Evolutionary conservation across 2,329 filamentous ascomycete genomes (phyloP), one percentile per base, ranked within the genome.

Genomic region (Bimuria novae-zelandiae): DNA sequence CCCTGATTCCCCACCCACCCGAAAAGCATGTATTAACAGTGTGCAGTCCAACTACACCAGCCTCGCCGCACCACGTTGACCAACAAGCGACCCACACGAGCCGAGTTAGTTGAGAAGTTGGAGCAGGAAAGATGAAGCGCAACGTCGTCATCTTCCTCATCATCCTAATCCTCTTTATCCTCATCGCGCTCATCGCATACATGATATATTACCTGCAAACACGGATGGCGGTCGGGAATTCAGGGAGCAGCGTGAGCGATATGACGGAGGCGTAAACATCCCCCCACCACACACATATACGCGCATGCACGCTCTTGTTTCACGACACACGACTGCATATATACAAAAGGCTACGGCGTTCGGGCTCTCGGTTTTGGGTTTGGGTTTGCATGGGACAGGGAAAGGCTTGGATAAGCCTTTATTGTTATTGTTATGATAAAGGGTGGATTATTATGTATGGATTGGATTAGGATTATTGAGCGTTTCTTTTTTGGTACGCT

Each of bases 91-190:
- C 45, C n/a, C 48, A 36, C 19, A 30, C 22, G 17, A 51, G 43
- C 16, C 22, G 43, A n/a, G 39, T 48, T 27, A 29, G 19, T 39
- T 39, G n/a, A n/a, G n/a, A n/a, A n/a, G n/a, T n/a, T n/a, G n/a
- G n/a, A n/a, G n/a, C 46, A 23, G 44, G 53, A 55, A 76, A 45
- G 40, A 81, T 81, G 78, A 71, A 79, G 69, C 77, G 77, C 70
- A 81, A 81, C 70, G 71, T 81, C 59, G 77, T 79, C 72, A 79
- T 81, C 71, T 78, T 78, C 69, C 70, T 79, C 63, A 80, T 81
- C 69, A 76, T 81, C 68, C 74, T 81, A 62, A 75, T 80, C 68
- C 78, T 81, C 63, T 80, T 81, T 73, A 72, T 80, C 64, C 71
- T 80, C 45, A 76, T 80, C 47, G 76, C 75, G 25, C 64, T 78